Evolutionary conservation across 1,139 yeast species (phyloP), one percentile per base, ranked within the genome.

Genomic region (Magnusiomyces tetraspermus): DNA sequence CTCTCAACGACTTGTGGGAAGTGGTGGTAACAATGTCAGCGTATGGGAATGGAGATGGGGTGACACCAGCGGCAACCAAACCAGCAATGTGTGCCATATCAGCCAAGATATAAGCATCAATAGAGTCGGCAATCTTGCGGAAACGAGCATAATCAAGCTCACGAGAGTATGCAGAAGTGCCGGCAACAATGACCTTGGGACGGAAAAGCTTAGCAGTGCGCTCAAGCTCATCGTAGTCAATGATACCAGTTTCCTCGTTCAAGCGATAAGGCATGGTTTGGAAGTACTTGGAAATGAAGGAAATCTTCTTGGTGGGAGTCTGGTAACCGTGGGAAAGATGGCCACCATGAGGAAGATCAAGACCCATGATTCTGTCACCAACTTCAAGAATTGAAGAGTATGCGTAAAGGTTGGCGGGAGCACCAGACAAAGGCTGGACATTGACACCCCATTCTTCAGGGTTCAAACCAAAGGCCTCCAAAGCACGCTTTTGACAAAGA

Each of bases 61-160:
- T 87, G 55, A 90, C 97, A 61, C 95, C 96, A 57, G 97, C 96
- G 56, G 97, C 96, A 58, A 92, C 79, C 63, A 92, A 78, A 67
- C 98, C 97, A 33, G 97, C 87, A 63, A 92, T 92, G 72, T 92
- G 98, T 46, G 98, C 97, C 97, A 92, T 92, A 72, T 92, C 98
- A 57, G 88, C 94, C 72, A 92, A 82, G 63, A 92, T 78, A 74
- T 90, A 92, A 53, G 97, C 97, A 66, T 96, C 97, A 62, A 89
- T 95, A 66, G 82, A 83, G 74, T 92, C 97, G 57, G 98, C 96
- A 63, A 92, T 90, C 73, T 85, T 88, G 69, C 95, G 82, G 96
- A 92, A 88, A 75, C 89, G 84, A 74, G 83, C 82, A 79, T 90
- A 92, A 74, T 92, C 97, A 65, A 92, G 87, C 67, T 87, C 77